These are phyloP conservation scores for Echria macrotheca DNA, from an alignment of 495 filamentous ascomycete species.

Conservation along the genomic window DNA sequence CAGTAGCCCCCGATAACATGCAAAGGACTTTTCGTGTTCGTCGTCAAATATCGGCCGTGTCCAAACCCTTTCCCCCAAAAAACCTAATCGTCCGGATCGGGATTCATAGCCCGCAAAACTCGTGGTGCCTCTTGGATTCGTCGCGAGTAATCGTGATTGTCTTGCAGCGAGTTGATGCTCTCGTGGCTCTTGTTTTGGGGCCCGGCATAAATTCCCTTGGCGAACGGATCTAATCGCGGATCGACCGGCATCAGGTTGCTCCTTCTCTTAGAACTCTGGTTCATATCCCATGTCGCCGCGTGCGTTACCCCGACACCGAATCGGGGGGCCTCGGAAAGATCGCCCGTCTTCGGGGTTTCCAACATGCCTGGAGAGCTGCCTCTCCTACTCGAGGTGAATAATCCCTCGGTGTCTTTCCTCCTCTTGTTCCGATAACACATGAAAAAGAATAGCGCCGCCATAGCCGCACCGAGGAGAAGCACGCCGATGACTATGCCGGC, in stretches of 20 bases:
- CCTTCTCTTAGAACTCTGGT: conserved; percentile 26
- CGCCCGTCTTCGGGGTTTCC: conserved; percentile 31
- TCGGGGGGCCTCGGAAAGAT: conserved; percentile 30
- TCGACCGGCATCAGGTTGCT: conserved; percentile 51
- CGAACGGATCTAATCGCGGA: conserved; percentile 50
- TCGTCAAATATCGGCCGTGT: conserved; percentile 15
- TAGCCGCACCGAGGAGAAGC: conserved; percentile 25
- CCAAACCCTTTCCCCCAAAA: conserved; percentile 1
- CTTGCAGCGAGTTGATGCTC: conserved; percentile 49
- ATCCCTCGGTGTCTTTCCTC: conserved; percentile 18
- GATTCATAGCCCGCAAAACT: conserved; percentile 50
- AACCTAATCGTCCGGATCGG: conserved; percentile 40
- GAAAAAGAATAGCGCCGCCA: conserved; percentile 28
- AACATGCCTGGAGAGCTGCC: conserved; percentile 39
- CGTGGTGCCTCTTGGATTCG: conserved; percentile 31
- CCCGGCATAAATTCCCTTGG: conserved; percentile 40
- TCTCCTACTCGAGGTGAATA: conserved; percentile 25
- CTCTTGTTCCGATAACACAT: conserved; percentile 25
- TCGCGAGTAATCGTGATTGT: conserved; percentile 53
- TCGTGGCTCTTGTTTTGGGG: conserved; percentile 47
- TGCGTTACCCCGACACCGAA: conserved; percentile 1
- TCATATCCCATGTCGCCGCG: conserved; percentile 14
- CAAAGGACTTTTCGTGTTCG: conserved; percentile 23
- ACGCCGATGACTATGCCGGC: conserved; percentile 42
- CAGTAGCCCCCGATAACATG: conserved; percentile 23